Base-by-base conservation (phyloP, 192 early-diverging fungal species). In the Backusella mclennaniae region DNA sequence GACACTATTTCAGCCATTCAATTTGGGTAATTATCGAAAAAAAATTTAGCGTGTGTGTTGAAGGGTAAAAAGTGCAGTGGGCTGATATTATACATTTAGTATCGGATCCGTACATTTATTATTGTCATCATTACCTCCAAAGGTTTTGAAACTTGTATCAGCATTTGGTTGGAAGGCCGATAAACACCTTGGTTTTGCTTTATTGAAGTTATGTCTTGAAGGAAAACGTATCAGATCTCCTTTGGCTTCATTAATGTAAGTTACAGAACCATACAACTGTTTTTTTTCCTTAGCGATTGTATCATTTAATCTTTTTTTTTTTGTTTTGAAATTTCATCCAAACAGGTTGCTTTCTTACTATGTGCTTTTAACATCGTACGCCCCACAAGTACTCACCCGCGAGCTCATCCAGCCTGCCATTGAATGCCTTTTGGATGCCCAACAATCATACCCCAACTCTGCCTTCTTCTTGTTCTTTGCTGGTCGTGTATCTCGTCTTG, bases 161-260 rank as follows among this genome's bases (percentile, higher is more conserved):
- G 85, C 86, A 0, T 86, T 89, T 70, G 88, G 88, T 15, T 89
- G 86, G 83, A 80, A 73, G 38, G 86, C 84, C 1, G 85, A 89
- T 80, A 85, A 85, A 69, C 76, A 85, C 21, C 82, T 89, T 73
- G 88, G 88, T n/a, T 84, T 89, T 71, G 86, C 85, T 14, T 66
- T 89, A 21, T 73, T 89, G 17, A 83, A 83, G 33, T 71, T 84
- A 52, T 81, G 82, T 70, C 75, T 88, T 41, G 81, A 83, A 42
- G 83, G 83, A 70, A 82, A 85, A 56, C 79, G 85, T 11, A 85
- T 88, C 19, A 77, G 87, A 69, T 86, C 87, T 1, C 87, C 87
- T 0, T 56, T 88, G 21, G 85, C 85, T 41, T 88, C 87, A 1
- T 75, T 88, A 26, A 82, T 86, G 87, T 88, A 83, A 79, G 77